These are phyloP conservation scores for Tulasnella sp. DNA, from an alignment of 768 basidiomycete genomes.

Conservation along the genomic window DNA sequence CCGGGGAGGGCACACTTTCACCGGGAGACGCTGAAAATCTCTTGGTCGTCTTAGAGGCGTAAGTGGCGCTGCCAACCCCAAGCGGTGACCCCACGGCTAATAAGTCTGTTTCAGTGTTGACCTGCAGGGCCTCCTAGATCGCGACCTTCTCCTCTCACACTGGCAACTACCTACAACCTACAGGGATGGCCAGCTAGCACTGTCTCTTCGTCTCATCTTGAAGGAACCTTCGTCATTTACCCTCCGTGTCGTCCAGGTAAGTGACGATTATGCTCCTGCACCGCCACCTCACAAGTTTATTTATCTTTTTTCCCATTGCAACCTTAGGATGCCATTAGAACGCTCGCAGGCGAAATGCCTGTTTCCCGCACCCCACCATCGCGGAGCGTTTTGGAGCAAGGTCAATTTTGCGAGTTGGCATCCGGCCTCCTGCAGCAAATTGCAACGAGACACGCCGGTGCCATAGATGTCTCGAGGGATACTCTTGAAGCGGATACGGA, in stretches of 20 bases:
- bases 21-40: conserved; percentile 13
- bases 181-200: conserved; percentile 30
- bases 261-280: conserved; percentile 28
- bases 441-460: conserved; percentile 41
- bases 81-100: neutral
- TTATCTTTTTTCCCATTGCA: neutral
- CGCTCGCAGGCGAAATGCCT: conserved; percentile 60
- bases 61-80: conserved; percentile 24
- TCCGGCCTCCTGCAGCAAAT: conserved; percentile 64
- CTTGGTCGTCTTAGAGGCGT: conserved; percentile 45
- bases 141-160: conserved; percentile 53
- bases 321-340: conserved; percentile 51
- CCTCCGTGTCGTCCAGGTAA: conserved; percentile 49
- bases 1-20: conserved; percentile 9
- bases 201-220: conserved; percentile 39
- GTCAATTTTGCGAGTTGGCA: conserved; percentile 66
- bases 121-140: conserved; percentile 68
- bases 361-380: conserved; percentile 58
- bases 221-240: conserved; percentile 40
- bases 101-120: conserved; percentile 44
- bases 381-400: conserved; percentile 57
- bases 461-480: conserved; percentile 37
- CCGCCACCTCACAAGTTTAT: neutral
- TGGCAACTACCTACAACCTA: conserved; percentile 34
- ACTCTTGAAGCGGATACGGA: conserved; percentile 30